Evolutionary conservation across 257 asterid genomes (phyloP), one percentile per base, ranked within the genome.

Genomic region (Primulina huaijiensis): DNA sequence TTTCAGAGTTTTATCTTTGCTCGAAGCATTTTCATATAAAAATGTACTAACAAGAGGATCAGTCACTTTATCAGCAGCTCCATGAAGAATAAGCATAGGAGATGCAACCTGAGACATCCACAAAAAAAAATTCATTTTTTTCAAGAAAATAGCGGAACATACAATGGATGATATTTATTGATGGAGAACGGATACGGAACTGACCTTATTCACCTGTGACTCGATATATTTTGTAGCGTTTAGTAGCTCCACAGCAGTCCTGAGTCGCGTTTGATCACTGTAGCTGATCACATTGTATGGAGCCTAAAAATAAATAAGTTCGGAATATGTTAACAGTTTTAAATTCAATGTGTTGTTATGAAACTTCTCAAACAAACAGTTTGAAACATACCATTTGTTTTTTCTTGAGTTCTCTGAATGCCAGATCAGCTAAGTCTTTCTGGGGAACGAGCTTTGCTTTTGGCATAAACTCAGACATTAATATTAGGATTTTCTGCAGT

Each of bases 11-110:
- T 93, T 93, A 78, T 93, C 99, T 10, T 76, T 59, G 85, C 96
- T 89, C 0, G 90, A 78, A 14, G 91, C 86, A 7, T 72, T 80
- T 50, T 90, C 85, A 12, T 90, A 87, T 16, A 93, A 86, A 79
- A 83, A 93, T 78, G 63, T 84, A 83, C 97, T 90, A 67, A 90
- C 81, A 19, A n/a, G 86, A 3, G 99, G 99, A 84, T 93, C 97
- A 0, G 99, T 93, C 82, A 93, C 99, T 77, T 72, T 93, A 79
- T 93, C 99, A 6, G 90, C 85, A 38, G 94, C 97, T 58, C 99
- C 99, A 35, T 93, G 99, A 76, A 93, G 90, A 61, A 93, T 77
- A 20, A 93, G 95, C 83, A 93, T 82, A 0, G 99, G 97, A 62
- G 95, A 80, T 19, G 82, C 73, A 14, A 93, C 89, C 97, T 92